Evolutionary conservation across 2,329 filamentous ascomycete species (phyloP).

Genomic region (Alternaria tenuissima): DNA sequence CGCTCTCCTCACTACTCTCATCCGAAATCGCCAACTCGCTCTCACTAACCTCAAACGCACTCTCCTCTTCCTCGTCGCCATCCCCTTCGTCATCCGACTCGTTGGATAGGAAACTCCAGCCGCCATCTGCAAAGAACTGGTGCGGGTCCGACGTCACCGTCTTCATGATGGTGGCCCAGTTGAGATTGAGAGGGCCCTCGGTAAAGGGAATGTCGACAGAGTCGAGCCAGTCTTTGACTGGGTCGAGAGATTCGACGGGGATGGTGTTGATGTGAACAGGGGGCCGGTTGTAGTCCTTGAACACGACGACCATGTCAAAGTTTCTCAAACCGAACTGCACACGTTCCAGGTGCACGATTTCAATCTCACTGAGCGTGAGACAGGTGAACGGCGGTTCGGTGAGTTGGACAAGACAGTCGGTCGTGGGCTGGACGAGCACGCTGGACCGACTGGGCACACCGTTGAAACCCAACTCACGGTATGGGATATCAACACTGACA

Average conservation of each 20-base stretch:
- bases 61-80: slow-evolving; percentile 83
- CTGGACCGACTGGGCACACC: slow-evolving; percentile 96
- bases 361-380: slow-evolving; percentile 92
- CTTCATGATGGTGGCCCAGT: slow-evolving; percentile 99
- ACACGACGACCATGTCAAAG: slow-evolving; percentile 97
- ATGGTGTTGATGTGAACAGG: slow-evolving; percentile 98
- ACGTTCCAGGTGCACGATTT: slow-evolving; percentile 94
- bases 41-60: slow-evolving; percentile 89
- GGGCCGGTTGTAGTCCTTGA: slow-evolving; percentile 93
- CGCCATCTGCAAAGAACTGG: slow-evolving; percentile 92
- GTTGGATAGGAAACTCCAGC: slow-evolving; percentile 89
- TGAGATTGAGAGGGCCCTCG: slow-evolving; percentile 95
- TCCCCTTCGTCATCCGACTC: slow-evolving; percentile 86
- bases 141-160: slow-evolving; percentile 94
- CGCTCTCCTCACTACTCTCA: slow-evolving; percentile 84
- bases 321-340: slow-evolving; percentile 97
- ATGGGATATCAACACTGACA: slow-evolving; percentile 93
- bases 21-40: slow-evolving; percentile 77
- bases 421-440: slow-evolving; percentile 94
- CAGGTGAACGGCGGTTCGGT: slow-evolving; percentile 98
- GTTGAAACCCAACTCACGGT: slow-evolving; percentile 94
- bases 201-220: slow-evolving; percentile 93
- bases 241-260: slow-evolving; percentile 90
- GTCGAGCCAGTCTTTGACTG: slow-evolving; percentile 97
- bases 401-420: slow-evolving; percentile 94